Evolutionary conservation across 345 rosid species (phyloP), one percentile per base, ranked within the genome.

Genomic region (Diplotaxis tenuifolia): DNA sequence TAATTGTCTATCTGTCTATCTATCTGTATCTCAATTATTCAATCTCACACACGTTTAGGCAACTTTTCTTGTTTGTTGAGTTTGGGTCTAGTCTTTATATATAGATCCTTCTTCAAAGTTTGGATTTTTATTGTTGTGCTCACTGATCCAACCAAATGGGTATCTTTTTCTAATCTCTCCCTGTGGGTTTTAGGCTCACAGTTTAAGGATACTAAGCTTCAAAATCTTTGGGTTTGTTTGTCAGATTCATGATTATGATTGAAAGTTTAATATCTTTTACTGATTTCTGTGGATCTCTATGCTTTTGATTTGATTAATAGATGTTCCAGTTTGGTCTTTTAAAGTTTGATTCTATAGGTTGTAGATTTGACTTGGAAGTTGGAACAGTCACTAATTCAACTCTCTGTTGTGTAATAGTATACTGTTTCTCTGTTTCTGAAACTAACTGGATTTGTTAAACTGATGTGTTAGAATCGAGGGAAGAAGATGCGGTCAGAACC

Each of bases 401-500:
- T 63, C 3, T 58, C 4, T 28, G 21, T 28, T 59, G 23, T 29
- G 63, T 31, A 12, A 16, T 29, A 4, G 9, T 32, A 9, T 9
- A 12, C 4, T 59, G n/a, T 59, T 60, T 0, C 5, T 16, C n/a
- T 31, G 23, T 31, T 27, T 22, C 2, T 58, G 45, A 32, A 56
- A 49, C 16, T 76, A 49, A 65, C 58, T 59, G n/a, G 64, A 19
- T 65, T 71, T 77, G 62, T 65, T 14, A 4, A 69, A 76, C 16
- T 1, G 23, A 9, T 64, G 59, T 88, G 89, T 76, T 65, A 80
- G 92, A 85, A 67, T 78, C 84, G 14, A 85, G 62, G 81, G 79
- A 88, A 86, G 58, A 85, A 84, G 88, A 91, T 71, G 9, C 82
- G 58, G 62, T 87, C 60, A 68, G 87, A 79, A 60, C 36, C 59